Base-by-base conservation (phyloP, 305 asterid species). In the Fraxinus velutina region DNA sequence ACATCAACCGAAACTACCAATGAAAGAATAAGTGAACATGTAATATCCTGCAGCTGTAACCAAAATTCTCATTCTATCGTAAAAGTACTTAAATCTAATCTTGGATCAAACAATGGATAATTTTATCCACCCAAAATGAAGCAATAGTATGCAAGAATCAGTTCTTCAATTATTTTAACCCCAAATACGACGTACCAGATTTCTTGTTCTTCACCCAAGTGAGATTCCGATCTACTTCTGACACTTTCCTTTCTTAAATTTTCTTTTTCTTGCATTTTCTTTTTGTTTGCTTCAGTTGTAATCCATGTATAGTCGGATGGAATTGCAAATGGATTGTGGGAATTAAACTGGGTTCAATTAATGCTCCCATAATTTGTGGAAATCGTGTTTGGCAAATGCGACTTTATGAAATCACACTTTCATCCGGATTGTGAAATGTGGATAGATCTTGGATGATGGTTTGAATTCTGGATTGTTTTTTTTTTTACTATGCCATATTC, bases 211-310 rank as follows among this genome's bases (percentile, higher is more conserved):
- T 36, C 42, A 36, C 42, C 42, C 10, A 36, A 36, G 42, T 36
- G 42, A 36, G 42, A 19, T 19, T 32, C 75, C 34, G 36, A 81
- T 68, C 60, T 86, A 83, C 83, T 91, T 89, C 80, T 85, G 92
- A 77, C 82, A 79, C 83, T 92, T 94, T 9, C 87, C 89, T 82
- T 95, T 92, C 89, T 88, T 94, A 12, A 87, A 80, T 80, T 92
- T 95, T 81, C 80, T 87, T 95, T 90, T 93, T 82, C 97, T 86
- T 88, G 94, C 97, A 90, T 86, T 84, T 92, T 95, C 87, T 91
- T 95, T 81, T 93, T 93, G 95, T 95, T 95, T 81, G 90, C 98
- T 82, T 92, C 99, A 2, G 96, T 91, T 5, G 96, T 89, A 36
- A 92, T 90, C 98, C 99, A 92, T 4, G 89, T 80, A 81, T 95